phyloP scores from a whole-genome alignment of 2,329 filamentous ascomycete genomes.

The Samsoniella hepiali region DNA sequence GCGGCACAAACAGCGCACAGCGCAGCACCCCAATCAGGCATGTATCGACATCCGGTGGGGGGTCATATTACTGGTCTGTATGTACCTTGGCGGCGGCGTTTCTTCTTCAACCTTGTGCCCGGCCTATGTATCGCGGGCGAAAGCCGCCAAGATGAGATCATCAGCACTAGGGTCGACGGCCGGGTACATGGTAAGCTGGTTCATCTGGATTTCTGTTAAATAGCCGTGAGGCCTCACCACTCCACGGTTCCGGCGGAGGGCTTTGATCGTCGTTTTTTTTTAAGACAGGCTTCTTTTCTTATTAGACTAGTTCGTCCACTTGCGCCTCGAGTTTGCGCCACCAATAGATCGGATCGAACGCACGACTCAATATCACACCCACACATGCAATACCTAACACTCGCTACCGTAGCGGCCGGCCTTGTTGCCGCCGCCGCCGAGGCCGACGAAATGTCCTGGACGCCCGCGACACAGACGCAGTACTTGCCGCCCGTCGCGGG shows the following conservation, averaged over 20 bases:
- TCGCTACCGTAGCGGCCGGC: background rate
- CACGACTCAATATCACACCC: background rate
- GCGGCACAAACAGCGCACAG: background rate
- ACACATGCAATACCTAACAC: background rate
- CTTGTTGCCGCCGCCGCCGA: background rate
- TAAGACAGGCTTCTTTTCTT: background rate
- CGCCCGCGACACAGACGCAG: background rate
- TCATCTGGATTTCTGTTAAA: background rate
- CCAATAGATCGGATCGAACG: background rate
- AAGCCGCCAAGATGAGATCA: constrained; percentile 11
- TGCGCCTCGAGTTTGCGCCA: background rate
- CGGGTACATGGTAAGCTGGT: background rate
- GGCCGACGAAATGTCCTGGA: background rate
- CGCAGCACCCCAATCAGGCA: background rate
- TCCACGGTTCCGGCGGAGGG: background rate
- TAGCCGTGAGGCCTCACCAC: background rate
- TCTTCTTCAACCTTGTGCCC: background rate
- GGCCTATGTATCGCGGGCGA: background rate
- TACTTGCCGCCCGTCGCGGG: background rate
- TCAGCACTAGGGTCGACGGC: constrained; percentile 9
- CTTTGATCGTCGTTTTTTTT: background rate
- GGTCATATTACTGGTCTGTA: background rate
- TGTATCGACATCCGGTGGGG: background rate
- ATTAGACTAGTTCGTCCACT: background rate
- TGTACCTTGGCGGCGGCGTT: background rate